A percentile compares a stretch with the other conserved stretches of the same genome.
phyloP scores from a whole-genome alignment of 352 stramenopile genomes.

The Globisporangium barbulae region DNA sequence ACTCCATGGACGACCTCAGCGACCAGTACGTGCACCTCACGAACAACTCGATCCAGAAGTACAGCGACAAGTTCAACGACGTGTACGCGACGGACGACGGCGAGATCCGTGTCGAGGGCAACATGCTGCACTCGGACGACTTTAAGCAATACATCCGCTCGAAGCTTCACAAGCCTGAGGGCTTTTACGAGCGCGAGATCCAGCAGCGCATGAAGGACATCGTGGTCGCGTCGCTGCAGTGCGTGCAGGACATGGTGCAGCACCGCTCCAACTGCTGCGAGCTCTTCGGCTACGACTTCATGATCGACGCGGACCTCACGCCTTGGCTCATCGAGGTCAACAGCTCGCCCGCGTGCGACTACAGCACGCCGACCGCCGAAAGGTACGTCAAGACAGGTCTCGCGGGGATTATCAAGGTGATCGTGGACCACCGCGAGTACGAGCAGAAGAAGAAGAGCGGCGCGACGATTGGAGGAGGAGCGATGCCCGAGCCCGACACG shows the following conservation, averaged over 20 bases:
- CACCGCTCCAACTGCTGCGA: conserved; percentile 90
- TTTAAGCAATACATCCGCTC: conserved; percentile 54
- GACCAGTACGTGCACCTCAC: conserved; percentile 92
- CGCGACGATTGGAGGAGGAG: not conserved
- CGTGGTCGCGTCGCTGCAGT: conserved; percentile 78
- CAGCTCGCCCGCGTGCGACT: conserved; percentile 91
- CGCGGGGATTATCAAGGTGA: conserved; percentile 85
- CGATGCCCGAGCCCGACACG: conserved; percentile 42
- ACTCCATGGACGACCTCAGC: conserved; percentile 70
- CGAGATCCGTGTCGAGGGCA: conserved; percentile 53
- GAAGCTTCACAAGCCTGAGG: conserved; percentile 26
- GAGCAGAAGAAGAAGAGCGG: conserved; percentile 42
- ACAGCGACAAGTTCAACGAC: conserved; percentile 87
- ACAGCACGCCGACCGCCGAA: conserved; percentile 89
- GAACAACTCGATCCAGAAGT: conserved; percentile 94
- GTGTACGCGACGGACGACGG: conserved; percentile 67
- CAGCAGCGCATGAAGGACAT: conserved; percentile 88
- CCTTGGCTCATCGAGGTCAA: conserved; percentile 94
- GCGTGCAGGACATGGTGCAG: conserved; percentile 85
- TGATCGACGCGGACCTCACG: conserved; percentile 84
- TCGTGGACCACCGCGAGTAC: conserved; percentile 81
- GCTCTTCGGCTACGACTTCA: conserved; percentile 94
- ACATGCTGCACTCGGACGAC: conserved; percentile 79
- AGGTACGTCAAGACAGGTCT: conserved; percentile 85
- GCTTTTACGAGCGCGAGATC: conserved; percentile 45